phyloP scores from a whole-genome alignment of 257 asterid genomes.

The Linderniella brevidens region DNA sequence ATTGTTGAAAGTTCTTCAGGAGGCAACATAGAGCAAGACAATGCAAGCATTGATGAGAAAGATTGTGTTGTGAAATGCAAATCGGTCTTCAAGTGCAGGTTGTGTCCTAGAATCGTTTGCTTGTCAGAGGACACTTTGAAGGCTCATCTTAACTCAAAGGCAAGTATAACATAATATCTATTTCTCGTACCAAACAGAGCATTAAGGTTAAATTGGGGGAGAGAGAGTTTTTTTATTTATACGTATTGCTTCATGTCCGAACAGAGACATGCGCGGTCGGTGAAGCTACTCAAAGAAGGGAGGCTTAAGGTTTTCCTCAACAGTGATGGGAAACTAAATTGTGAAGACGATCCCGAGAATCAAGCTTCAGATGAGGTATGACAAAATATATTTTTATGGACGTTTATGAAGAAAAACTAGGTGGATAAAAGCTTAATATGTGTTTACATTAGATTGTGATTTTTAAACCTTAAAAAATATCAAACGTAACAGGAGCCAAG shows the following conservation, averaged over 20 bases:
- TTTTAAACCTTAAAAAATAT: constrained; percentile 2
- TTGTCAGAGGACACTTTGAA: constrained; percentile 56
- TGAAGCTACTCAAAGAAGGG: constrained; percentile 62
- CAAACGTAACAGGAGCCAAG: constrained; percentile 15
- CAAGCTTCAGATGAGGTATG: background rate
- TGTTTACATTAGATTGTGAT: constrained; percentile 1
- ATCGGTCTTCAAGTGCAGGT: constrained; percentile 83
- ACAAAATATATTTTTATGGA: constrained; percentile 25
- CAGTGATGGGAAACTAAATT: constrained; percentile 39
- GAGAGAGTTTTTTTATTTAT: background rate
- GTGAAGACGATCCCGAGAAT: constrained; percentile 24
- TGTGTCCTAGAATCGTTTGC: constrained; percentile 87
- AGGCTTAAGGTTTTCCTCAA: constrained; percentile 73
- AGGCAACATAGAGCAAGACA: constrained; percentile 11
- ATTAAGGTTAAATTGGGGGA: background rate
- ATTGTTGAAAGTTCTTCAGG: constrained; percentile 16
- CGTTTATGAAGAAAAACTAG: constrained; percentile 9
- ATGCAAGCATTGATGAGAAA: constrained; percentile 15
- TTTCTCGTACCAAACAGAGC: too few species aligned
- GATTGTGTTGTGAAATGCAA: constrained; percentile 49
- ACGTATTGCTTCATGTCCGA: background rate
- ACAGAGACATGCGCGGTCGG: constrained; percentile 89
- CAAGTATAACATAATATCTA: constrained; percentile 12
- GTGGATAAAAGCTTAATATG: too few species aligned
- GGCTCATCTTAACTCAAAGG: constrained; percentile 85